Conservation (phyloP, 1,284 basidiomycete genomes). For the Phylloboletellus chloephorus region DNA sequence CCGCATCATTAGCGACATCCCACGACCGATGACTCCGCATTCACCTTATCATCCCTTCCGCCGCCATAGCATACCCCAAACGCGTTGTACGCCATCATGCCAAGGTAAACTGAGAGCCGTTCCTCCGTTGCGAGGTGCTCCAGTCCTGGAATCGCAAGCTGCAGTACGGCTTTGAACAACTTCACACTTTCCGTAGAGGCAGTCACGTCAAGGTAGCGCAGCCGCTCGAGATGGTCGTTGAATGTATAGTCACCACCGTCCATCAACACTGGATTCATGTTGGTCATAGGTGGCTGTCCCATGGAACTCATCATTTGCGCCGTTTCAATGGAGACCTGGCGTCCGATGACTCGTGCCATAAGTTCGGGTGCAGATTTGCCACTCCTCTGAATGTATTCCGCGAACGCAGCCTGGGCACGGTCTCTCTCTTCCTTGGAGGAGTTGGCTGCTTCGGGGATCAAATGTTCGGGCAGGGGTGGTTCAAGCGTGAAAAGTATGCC, state of each 20-base stretch:
- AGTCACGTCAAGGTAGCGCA: conserved; percentile 56
- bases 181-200: conserved; percentile 46
- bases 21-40: conserved; percentile 12
- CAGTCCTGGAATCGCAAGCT: conserved; percentile 60
- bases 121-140: conserved; percentile 65
- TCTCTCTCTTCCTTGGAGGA: conserved; percentile 41
- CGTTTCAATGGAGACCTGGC: conserved; percentile 63
- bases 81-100: conserved; percentile 70
- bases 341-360: conserved; percentile 63
- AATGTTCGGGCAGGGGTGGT: conserved; percentile 50
- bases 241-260: conserved; percentile 54
- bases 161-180: conserved; percentile 53
- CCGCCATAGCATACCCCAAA: conserved; percentile 61
- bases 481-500: conserved; percentile 66
- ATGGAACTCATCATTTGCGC: conserved; percentile 43
- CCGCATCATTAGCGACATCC: conserved; percentile 2
- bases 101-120: conserved; percentile 54
- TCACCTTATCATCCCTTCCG: conserved; percentile 67
- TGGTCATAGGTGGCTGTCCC: conserved; percentile 23
- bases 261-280: conserved; percentile 42
- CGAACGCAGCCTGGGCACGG: conserved; percentile 54
- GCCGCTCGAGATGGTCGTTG: conserved; percentile 69
- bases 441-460: conserved; percentile 36
- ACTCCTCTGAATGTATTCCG: conserved; percentile 47
- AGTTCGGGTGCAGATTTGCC: conserved; percentile 48